A percentile compares a stretch with the other conserved stretches of the same genome.
phyloP scores from a whole-genome alignment of 2,329 filamentous ascomycete species.

The Phyllosticta ampelicida region DNA sequence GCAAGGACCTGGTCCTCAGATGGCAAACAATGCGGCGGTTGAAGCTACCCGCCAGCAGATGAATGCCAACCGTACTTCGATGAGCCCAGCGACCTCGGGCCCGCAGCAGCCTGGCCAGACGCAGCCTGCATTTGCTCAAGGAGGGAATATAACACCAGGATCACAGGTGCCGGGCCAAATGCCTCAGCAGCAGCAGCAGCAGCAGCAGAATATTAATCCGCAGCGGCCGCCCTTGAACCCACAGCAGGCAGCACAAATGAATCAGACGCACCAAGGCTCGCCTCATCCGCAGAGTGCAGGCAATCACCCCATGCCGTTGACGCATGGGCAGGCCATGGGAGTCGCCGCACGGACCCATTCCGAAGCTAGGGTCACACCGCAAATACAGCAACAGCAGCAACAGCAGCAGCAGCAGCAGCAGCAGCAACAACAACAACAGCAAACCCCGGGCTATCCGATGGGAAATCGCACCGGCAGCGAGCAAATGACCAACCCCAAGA shows the following conservation, averaged over 20 bases:
- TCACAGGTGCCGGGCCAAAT: background rate
- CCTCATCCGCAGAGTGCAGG: constrained; percentile 27
- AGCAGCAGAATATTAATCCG: background rate
- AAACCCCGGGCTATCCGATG: constrained; percentile 21
- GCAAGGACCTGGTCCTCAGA: constrained; percentile 8
- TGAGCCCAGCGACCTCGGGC: constrained; percentile 8
- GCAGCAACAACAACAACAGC: constrained; percentile 21
- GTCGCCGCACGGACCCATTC: constrained; percentile 31
- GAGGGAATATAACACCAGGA: background rate
- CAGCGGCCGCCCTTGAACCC: constrained; percentile 11
- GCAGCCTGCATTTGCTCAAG: constrained; percentile 9
- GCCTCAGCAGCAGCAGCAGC: constrained; percentile 10
- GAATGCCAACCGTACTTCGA: constrained; percentile 2
- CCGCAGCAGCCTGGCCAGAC: constrained; percentile 21
- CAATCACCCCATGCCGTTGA: constrained; percentile 24
- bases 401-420: constrained; percentile 25
- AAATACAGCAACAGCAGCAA: constrained; percentile 18
- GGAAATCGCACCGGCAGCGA: constrained; percentile 24
- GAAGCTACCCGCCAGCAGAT: constrained; percentile 9
- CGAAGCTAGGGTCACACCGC: constrained; percentile 21
- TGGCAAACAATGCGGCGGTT: constrained; percentile 3
- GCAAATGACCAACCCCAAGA: constrained; percentile 47
- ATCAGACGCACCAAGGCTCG: constrained; percentile 25
- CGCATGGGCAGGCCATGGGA: constrained; percentile 35
- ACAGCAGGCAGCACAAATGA: constrained; percentile 10